Base-by-base conservation (phyloP, 495 filamentous ascomycete species). In the Hypoxylon crocopeplum region DNA sequence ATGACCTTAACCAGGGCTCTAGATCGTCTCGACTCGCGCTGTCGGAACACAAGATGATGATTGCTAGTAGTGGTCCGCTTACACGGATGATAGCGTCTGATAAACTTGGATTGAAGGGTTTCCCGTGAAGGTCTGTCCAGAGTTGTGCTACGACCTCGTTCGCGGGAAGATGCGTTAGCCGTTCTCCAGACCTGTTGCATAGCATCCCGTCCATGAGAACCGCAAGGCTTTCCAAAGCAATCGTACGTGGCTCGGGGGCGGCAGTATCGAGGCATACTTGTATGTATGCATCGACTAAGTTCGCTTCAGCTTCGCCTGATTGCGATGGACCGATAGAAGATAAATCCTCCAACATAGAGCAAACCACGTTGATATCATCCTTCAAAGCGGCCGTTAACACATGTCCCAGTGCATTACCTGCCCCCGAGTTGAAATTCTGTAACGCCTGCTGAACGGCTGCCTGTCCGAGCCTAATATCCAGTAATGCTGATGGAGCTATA, bases 1-100 rank as follows among this genome's bases (percentile, higher is more conserved):
- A 82, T 19, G 51, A 54, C 3, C 64, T 56, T 8, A 82, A 48
- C 21, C 64, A 51, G 10, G 38, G 50, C 1, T 63, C 68, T 34
- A 70, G 25, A 13, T 40, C 21, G 44, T 57, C 13, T 12, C 46
- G 27, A 41, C 30, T 5, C 44, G 32, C 13, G 20, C 54, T 48
- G 2, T 48, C 24, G 6, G 55, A 44, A 2, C 51, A 44, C 8
- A 49, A 47, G 5, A 62, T 29, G 5, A 73, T 49, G 5, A 59
- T 58, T 1, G 75, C 71, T 56, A 81, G 65, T 36, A 81, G 47
- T 0, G 69, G 67, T 0, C 80, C 80, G 56, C 78, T 81, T 25
- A 69, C 55, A 22, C 72, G 61, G 59, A 79, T 71, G 24, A 77
- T 73, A 2, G 77, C 76, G 48, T 74, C 74, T 2, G 71, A 73